phyloP scores from a whole-genome alignment of 179 eudicot genomes.

The Spergularia azorica region DNA sequence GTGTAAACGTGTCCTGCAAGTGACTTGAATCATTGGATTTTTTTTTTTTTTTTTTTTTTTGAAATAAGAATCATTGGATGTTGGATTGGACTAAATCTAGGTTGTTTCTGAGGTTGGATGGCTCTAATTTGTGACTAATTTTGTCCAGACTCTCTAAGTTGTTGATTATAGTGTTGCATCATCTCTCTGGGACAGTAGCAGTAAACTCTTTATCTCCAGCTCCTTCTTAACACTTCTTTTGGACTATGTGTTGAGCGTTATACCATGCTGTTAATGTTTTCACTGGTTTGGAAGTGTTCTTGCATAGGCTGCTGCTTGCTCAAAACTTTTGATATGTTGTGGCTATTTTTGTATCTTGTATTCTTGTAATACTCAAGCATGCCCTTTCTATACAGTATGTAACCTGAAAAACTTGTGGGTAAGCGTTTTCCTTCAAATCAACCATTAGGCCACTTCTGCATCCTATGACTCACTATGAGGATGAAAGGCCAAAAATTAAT shows the following conservation, averaged over 20 bases:
- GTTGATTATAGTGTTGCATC: no score
- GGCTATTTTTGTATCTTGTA: neutral
- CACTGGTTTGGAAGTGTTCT: neutral
- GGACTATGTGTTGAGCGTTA: neutral
- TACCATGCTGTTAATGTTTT: neutral
- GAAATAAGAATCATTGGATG: neutral
- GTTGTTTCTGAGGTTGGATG: neutral
- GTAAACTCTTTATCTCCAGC: neutral
- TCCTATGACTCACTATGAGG: neutral
- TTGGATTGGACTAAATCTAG: neutral
- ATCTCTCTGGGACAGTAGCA: neutral
- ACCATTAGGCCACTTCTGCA: neutral
- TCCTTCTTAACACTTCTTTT: neutral
- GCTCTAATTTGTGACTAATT: neutral
- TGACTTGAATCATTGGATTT: neutral
- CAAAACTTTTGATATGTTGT: neutral
- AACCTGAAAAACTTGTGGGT: neutral
- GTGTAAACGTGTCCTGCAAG: neutral
- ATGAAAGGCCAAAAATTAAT: neutral
- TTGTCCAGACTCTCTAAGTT: neutral
- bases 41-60: neutral
- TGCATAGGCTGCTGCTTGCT: neutral
- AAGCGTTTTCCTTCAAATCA: neutral
- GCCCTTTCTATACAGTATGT: neutral
- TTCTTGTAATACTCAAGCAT: neutral